Evolutionary conservation across 2,329 filamentous ascomycete genomes (phyloP), one percentile per base, ranked within the genome.

Genomic region (Fusarium pseudoanthophilum): DNA sequence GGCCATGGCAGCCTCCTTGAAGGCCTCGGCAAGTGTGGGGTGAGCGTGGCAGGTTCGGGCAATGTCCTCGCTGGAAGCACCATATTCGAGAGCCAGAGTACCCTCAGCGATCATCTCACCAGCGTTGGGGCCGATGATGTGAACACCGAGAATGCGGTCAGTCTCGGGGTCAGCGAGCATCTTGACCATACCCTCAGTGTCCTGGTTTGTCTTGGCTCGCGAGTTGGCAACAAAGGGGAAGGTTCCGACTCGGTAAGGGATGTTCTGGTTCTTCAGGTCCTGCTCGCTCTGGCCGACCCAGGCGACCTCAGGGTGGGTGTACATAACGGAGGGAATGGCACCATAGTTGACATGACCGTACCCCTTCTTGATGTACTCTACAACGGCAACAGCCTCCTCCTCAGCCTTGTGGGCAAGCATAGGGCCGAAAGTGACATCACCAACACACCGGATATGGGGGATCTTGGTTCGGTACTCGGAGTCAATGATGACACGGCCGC

Each of bases 331-430:
- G 75, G 96, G 96, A 81, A 99, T 99, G 83, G 93, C 94, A 80
- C 91, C 94, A 86, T 99, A 99, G 92, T 99, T 99, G 85, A 99
- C 96, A 85, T 99, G 96, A 67, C 96, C 96, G 84, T 97, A 93
- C 75, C 95, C 95, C 89, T 98, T 98, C 87, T 94, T 95, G 85
- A 99, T 96, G 88, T 95, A 98, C 85, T 99, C 96, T 72, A 98
- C 89, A 65, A 92, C 95, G 37, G 96, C 96, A 73, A 98, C 95
- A 69, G 90, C 96, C 86, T 99, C 96, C 86, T 99, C 96, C 86
- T 99, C 96, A 58, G 96, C 96, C 90, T 99, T 99, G 90, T 99
- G 96, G 61, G 96, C 96, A 80, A 99, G 92, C 96, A 99, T 99
- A 80, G 95, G 95, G 15, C 96, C 96, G 83, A 99, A 99, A 52